Conservation (phyloP, 805 yeast genomes). For the Ogataea pini region DNA sequence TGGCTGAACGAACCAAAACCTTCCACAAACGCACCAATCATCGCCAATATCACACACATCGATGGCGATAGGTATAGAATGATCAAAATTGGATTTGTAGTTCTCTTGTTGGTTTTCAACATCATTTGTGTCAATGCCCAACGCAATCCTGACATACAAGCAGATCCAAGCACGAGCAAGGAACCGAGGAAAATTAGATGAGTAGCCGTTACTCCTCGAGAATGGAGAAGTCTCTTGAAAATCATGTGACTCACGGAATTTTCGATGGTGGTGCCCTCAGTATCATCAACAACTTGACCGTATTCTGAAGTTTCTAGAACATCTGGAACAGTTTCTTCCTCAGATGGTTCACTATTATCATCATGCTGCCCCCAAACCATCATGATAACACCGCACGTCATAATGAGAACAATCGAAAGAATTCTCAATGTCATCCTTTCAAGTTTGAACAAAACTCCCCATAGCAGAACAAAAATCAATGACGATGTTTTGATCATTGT, state of each 20-base stretch:
- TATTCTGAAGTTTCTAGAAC: conserved; percentile 7
- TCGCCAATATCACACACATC: conserved; percentile 65
- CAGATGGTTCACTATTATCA: conserved; percentile 6
- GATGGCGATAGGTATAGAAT: conserved; percentile 83
- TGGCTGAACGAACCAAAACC: conserved; percentile 55
- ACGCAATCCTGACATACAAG: conserved; percentile 83
- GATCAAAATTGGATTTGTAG: conserved; percentile 78
- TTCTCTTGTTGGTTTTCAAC: conserved; percentile 57
- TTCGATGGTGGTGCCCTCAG: neutral
- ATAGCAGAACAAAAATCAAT: conserved; percentile 82
- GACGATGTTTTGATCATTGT: conserved; percentile 93
- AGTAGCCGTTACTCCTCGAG: conserved; percentile 19
- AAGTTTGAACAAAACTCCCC: conserved; percentile 79
- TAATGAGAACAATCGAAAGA: conserved; percentile 66
- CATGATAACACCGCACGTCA: conserved; percentile 83
- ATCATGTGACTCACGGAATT: conserved; percentile 1
- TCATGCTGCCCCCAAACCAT: conserved; percentile 68
- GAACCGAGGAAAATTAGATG: conserved; percentile 55
- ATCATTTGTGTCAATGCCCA: conserved; percentile 94
- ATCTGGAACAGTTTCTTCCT: neutral
- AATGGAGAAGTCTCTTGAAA: conserved; percentile 11
- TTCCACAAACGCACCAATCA: conserved; percentile 68
- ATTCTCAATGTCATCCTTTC: conserved; percentile 74
- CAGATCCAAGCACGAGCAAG: conserved; percentile 69
- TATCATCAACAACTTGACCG: conserved; percentile 26